These are phyloP conservation scores for Aspergillus neotritici DNA, from an alignment of 2,329 filamentous ascomycete species.

Conservation along the genomic window DNA sequence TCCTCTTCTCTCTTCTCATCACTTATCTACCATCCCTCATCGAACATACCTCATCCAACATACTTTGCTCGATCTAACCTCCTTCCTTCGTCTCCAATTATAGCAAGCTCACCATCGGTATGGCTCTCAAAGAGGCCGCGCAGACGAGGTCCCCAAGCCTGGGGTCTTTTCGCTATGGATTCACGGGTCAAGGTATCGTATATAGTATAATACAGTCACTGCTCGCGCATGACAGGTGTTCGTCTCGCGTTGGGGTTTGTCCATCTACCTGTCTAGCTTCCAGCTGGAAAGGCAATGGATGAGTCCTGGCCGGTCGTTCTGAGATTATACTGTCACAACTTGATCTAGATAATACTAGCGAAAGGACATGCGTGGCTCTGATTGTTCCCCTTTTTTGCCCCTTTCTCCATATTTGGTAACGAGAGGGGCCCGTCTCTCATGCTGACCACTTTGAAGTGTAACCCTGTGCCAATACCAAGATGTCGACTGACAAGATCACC, in stretches of 20 bases:
- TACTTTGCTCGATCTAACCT: not conserved
- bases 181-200: conserved; percentile 41
- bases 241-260: conserved; percentile 14
- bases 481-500: conserved; percentile 80
- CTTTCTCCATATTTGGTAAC: conserved; percentile 9
- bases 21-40: not conserved
- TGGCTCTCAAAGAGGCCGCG: conserved; percentile 27
- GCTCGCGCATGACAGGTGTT: conserved; percentile 43
- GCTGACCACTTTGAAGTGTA: conserved; percentile 24
- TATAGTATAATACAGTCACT: conserved; percentile 33
- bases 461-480: conserved; percentile 46
- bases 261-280: conserved; percentile 1
- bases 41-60: not conserved
- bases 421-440: conserved; percentile 17
- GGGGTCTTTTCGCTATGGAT: conserved; percentile 25
- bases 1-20: conserved; percentile 4
- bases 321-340: conserved; percentile 76
- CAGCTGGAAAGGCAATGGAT: conserved; percentile 12
- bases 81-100: conserved; percentile 3
- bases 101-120: conserved; percentile 21
- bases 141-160: conserved; percentile 14
- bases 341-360: conserved; percentile 85
- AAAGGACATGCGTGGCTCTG: conserved; percentile 75
- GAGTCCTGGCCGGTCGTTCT: conserved; percentile 46
- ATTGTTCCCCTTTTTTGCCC: conserved; percentile 34